Evolutionary conservation across 441 rosid species (phyloP).

Genomic region (Heliophila coronopifolia): DNA sequence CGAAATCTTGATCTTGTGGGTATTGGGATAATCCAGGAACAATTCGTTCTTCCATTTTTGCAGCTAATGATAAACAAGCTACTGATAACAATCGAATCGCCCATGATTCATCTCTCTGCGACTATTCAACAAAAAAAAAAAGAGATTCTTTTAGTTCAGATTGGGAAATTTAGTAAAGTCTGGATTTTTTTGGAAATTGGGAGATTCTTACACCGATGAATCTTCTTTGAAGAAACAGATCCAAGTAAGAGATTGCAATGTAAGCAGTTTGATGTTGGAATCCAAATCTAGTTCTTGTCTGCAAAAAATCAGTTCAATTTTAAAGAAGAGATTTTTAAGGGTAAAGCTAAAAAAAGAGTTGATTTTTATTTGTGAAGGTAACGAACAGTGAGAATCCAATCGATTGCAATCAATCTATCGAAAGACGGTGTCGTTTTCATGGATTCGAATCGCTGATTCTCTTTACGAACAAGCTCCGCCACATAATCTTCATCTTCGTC

Average conservation of each 20-base stretch:
- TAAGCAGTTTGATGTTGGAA: constrained; percentile 65
- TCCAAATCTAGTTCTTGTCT: constrained; percentile 59
- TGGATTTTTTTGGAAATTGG: neutral
- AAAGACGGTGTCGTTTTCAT: constrained; percentile 23
- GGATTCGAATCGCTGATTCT: constrained; percentile 30
- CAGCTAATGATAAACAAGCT: constrained; percentile 74
- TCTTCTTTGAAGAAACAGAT: constrained; percentile 57
- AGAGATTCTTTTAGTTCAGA: neutral
- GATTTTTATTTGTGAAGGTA: neutral
- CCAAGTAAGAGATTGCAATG: constrained; percentile 63
- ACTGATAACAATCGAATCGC: constrained; percentile 61
- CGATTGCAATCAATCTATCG: constrained; percentile 63
- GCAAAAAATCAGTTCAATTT: too few relatives aligned
- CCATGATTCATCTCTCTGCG: constrained; percentile 69
- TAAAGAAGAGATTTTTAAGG: neutral
- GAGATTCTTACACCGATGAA: constrained; percentile 49
- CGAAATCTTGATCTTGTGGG: constrained; percentile 38
- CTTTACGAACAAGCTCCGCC: constrained; percentile 39
- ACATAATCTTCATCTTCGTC: constrained; percentile 47
- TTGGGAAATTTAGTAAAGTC: neutral
- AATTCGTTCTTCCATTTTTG: constrained; percentile 71
- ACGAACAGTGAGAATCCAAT: constrained; percentile 73
- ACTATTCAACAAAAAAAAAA: neutral
- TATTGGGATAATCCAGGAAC: constrained; percentile 62
- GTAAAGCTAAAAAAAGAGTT: too few relatives aligned